Base-by-base conservation (phyloP, 2,329 filamentous ascomycete species). In the Sporothrix mexicana region DNA sequence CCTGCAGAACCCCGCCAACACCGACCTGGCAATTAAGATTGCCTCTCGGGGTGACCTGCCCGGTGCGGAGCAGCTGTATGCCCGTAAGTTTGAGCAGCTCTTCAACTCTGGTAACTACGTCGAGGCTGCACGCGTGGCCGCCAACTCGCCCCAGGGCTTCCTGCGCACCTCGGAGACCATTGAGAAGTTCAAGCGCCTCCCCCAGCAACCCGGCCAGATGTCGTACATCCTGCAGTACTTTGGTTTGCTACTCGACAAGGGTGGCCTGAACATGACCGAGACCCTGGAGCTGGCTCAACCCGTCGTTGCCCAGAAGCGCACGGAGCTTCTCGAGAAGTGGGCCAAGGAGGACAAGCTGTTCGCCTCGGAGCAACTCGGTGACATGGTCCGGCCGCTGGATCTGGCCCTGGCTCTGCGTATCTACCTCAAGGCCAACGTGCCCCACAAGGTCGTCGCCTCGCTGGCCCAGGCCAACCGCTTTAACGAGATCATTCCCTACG, bases 311-410 rank as follows among this genome's bases (percentile, higher is more conserved):
- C 96, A 99, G 83, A 96, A 95, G 81, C 91, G 96, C 76, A 98
- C 98, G 84, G 94, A 98, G 80, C 85, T 99, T 36, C 88, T 99
- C 41, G 96, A 98, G 84, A 99, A 99, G 84, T 99, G 97, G 97
- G 88, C 98, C 82, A 92, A 92, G 79, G 96, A 98, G 84, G 92
- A 94, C 83, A 99, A 99, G 86, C 88, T 99, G 59, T 93, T 97
- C 81, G 95, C 93, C 83, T 98, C 96, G 0, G 96, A 99, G 84
- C 93, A 98, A 82, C 89, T 99, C 68, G 96, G 96, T 84, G 97
- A 99, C 81, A 90, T 97, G 78, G 93, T 98, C 69, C 93, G 96
- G 66, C 88, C 92, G 23, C 94, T 98, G 78, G 96, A 99, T 80
- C 86, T 97, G 78, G 91, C 92, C 80, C 88, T 98, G 80, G 96